These are phyloP conservation scores for Trichoderma sp. DNA, from an alignment of 2,329 filamentous ascomycete species.

Conservation along the genomic window DNA sequence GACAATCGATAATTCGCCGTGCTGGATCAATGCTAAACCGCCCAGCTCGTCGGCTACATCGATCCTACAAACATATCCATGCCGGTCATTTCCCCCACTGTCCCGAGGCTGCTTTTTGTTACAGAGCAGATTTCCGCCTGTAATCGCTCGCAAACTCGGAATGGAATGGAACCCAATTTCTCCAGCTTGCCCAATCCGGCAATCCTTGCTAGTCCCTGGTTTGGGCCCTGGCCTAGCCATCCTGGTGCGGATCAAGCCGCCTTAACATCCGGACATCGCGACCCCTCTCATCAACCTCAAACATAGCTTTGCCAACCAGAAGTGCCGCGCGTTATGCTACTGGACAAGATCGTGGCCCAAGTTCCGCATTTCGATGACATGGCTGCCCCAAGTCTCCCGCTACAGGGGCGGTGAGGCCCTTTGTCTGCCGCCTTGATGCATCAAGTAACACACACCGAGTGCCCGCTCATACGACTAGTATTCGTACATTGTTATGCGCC, in stretches of 20 bases:
- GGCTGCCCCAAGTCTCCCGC: slow-evolving; percentile 1
- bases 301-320: slow-evolving; percentile 31
- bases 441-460: background rate
- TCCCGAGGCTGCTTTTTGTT: background rate
- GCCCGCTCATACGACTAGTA: background rate
- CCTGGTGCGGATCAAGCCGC: slow-evolving; percentile 18
- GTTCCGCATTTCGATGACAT: background rate
- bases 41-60: background rate
- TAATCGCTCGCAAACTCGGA: background rate
- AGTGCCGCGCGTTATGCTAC: slow-evolving; percentile 13
- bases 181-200: slow-evolving; percentile 9
- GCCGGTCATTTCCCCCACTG: background rate
- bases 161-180: background rate
- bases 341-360: background rate
- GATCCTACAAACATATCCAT: background rate
- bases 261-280: slow-evolving; percentile 16
- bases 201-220: slow-evolving; percentile 3
- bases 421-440: background rate
- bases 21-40: background rate
- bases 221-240: slow-evolving; percentile 5
- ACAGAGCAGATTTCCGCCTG: background rate
- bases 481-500: background rate
- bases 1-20: background rate
- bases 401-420: slow-evolving; percentile 7
- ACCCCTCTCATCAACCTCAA: slow-evolving; percentile 52